Evolutionary conservation across 257 asterid species (phyloP).

Genomic region (Solanum stenotomum): DNA sequence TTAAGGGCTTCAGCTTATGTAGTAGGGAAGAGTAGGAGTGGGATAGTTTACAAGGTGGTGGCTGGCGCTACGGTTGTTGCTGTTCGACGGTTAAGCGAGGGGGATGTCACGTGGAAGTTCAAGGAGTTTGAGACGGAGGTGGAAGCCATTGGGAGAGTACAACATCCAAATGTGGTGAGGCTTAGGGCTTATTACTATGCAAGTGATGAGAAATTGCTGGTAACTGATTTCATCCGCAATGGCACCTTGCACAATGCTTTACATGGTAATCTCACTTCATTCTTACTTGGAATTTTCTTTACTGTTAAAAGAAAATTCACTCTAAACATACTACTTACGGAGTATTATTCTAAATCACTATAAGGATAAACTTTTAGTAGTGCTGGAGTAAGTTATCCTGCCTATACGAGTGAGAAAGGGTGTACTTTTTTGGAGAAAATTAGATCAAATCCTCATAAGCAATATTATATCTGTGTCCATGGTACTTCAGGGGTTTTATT

Average conservation of each 20-base stretch:
- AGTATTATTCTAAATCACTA: not conserved
- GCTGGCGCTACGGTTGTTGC: slow-evolving; percentile 56
- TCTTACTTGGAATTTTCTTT: not conserved
- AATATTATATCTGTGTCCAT: not conserved
- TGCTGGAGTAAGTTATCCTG: not conserved
- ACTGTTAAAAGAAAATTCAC: not conserved
- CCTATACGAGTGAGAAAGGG: not conserved
- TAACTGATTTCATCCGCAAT: slow-evolving; percentile 65
- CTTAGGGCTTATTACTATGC: slow-evolving; percentile 87
- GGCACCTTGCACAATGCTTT: slow-evolving; percentile 75
- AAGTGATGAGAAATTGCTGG: slow-evolving; percentile 73
- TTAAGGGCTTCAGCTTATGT: slow-evolving; percentile 96
- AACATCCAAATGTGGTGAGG: slow-evolving; percentile 74
- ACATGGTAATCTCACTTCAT: slow-evolving; percentile 45
- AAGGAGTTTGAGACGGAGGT: slow-evolving; percentile 85
- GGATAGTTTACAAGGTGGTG: slow-evolving; percentile 91
- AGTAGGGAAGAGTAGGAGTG: slow-evolving; percentile 87
- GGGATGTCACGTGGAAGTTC: slow-evolving; percentile 53
- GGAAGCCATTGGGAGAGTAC: slow-evolving; percentile 65
- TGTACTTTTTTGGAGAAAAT: not conserved
- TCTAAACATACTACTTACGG: not conserved
- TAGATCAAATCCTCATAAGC: not conserved
- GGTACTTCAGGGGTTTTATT: not conserved
- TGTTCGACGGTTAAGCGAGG: slow-evolving; percentile 87
- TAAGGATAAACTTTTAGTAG: not conserved